phyloP scores from a whole-genome alignment of 2,329 filamentous ascomycete genomes.

The Emmonsia crescens region DNA sequence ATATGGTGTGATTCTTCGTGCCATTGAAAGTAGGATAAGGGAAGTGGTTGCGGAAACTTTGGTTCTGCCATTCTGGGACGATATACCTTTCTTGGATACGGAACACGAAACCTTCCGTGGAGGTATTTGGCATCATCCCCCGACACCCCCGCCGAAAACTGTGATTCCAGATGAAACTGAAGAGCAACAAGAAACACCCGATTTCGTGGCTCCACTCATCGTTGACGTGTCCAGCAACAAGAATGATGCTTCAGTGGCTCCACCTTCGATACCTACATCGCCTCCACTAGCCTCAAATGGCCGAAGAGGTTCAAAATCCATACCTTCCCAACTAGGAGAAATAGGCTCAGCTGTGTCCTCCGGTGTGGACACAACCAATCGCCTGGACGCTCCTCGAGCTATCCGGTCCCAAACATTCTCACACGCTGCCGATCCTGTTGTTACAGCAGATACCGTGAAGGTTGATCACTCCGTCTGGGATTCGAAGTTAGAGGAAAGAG shows the following conservation, averaged over 20 bases:
- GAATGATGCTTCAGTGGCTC: slow-evolving; percentile 26
- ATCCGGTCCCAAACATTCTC: slow-evolving; percentile 55
- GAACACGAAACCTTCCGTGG: slow-evolving; percentile 68
- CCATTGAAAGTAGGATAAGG: slow-evolving; percentile 90
- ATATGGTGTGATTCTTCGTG: slow-evolving; percentile 78
- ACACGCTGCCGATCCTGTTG: slow-evolving; percentile 50
- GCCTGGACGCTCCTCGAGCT: slow-evolving; percentile 41
- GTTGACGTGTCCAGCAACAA: slow-evolving; percentile 22
- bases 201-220: slow-evolving; percentile 13
- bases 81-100: slow-evolving; percentile 81
- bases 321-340: slow-evolving; percentile 15
- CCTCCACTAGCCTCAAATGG: slow-evolving; percentile 16
- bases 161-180: slow-evolving; percentile 29
- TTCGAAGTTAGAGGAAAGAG: slow-evolving; percentile 44
- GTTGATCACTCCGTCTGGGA: slow-evolving; percentile 53
- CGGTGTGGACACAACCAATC: slow-evolving; percentile 24
- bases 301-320: slow-evolving; percentile 21
- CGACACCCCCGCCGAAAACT: slow-evolving; percentile 31
- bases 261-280: slow-evolving; percentile 19
- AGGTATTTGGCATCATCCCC: slow-evolving; percentile 56
- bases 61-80: slow-evolving; percentile 91
- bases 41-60: slow-evolving; percentile 88
- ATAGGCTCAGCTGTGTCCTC: slow-evolving; percentile 19
- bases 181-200: slow-evolving; percentile 14
- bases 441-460: slow-evolving; percentile 56